Conservation (phyloP, 106 monocot genomes). For the Allium sativum region DNA sequence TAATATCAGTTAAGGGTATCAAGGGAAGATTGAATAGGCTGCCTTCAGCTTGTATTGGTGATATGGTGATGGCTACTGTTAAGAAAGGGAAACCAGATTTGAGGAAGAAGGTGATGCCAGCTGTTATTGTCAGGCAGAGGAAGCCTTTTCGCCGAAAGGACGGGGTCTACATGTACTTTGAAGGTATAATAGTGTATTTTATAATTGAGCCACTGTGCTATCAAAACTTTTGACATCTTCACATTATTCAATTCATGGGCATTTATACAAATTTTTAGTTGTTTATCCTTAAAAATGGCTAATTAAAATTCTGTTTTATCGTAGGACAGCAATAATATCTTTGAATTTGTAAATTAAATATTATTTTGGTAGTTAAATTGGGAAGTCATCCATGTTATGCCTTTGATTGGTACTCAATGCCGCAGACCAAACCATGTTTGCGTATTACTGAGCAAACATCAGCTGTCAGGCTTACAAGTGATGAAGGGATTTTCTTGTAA, state of each 20-base stretch:
- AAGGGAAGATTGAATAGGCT: conserved; percentile 21
- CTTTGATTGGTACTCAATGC: background rate
- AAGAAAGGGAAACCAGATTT: conserved; percentile 27
- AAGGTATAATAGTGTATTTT: conserved; percentile 8
- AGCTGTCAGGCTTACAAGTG: background rate
- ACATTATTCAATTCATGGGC: background rate
- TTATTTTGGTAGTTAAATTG: background rate
- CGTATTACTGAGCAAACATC: conserved; percentile 3
- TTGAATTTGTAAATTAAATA: background rate
- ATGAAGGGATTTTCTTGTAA: conserved; percentile 8
- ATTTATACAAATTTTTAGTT: background rate
- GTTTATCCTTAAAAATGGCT: background rate
- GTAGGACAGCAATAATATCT: background rate
- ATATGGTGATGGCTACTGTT: conserved; percentile 26
- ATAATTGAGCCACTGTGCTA: background rate
- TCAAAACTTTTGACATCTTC: background rate
- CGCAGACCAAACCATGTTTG: conserved; percentile 1
- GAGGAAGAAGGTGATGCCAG: conserved; percentile 27
- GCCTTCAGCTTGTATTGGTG: conserved; percentile 23
- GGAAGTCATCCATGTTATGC: background rate
- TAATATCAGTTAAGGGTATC: conserved; percentile 25
- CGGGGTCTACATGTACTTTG: conserved; percentile 26
- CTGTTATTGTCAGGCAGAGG: conserved; percentile 19
- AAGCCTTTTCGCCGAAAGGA: conserved; percentile 28
- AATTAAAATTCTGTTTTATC: background rate